Evolutionary conservation across 1,139 yeast genomes (phyloP).

Genomic region (Geotrichum fermentans): DNA sequence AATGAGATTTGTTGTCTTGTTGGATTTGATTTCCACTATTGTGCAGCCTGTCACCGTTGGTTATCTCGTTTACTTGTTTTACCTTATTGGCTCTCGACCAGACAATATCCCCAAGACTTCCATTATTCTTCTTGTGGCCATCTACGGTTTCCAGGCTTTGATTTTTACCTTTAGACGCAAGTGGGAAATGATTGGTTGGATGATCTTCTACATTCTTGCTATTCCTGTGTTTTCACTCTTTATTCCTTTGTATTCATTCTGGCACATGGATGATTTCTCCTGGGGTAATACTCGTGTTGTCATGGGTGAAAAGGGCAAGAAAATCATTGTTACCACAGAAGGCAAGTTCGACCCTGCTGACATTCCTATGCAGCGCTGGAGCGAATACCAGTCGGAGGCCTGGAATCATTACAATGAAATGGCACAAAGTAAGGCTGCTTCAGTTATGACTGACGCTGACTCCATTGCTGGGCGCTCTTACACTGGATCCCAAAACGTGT

Average conservation of each 20-base stretch:
- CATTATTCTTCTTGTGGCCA: conserved; percentile 35
- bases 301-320: conserved; percentile 40
- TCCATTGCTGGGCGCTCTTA: conserved; percentile 2
- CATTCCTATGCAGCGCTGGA: conserved; percentile 41
- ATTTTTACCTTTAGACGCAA: conserved; percentile 37
- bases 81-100: conserved; percentile 33
- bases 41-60: conserved; percentile 38
- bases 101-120: conserved; percentile 38
- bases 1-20: conserved; percentile 38
- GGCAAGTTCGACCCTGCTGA: conserved; percentile 40
- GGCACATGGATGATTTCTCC: conserved; percentile 40
- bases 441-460: not conserved
- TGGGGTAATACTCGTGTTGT: conserved; percentile 45
- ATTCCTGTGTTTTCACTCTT: conserved; percentile 39
- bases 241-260: conserved; percentile 39
- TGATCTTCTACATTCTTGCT: conserved; percentile 38
- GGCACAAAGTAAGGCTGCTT: not conserved
- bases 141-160: conserved; percentile 38
- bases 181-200: conserved; percentile 42
- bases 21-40: conserved; percentile 38
- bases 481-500: conserved; percentile 14
- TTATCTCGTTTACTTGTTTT: conserved; percentile 37
- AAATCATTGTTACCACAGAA: conserved; percentile 35
- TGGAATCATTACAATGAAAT: conserved; percentile 31
- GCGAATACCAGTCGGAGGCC: conserved; percentile 39